Evolutionary conservation across 169 alveolate species (phyloP).

Genomic region (Plasmodium falciparum): DNA sequence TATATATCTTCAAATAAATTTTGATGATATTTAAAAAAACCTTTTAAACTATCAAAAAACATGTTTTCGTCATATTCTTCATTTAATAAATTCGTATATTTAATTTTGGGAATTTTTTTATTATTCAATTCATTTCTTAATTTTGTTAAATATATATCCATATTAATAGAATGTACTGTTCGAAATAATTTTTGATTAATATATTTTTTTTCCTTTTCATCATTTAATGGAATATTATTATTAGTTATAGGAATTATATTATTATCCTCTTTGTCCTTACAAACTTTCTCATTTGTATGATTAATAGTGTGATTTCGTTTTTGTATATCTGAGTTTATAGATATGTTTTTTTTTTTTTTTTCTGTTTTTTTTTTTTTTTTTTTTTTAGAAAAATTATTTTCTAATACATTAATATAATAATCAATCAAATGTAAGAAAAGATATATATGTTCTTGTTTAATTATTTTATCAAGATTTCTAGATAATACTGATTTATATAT

Average conservation of each 20-base stretch:
- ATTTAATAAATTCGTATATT: conserved; percentile 27
- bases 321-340: neutral
- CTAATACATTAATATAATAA: conserved; percentile 42
- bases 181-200: conserved; percentile 15
- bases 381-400: conserved; percentile 6
- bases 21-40: conserved; percentile 60
- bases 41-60: conserved; percentile 36
- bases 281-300: neutral
- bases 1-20: conserved; percentile 25
- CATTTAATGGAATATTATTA: neutral
- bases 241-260: neutral
- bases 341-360: neutral
- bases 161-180: neutral
- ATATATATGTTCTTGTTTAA: neutral
- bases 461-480: neutral
- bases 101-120: conserved; percentile 48
- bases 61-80: conserved; percentile 27
- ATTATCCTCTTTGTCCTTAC: neutral
- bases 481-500: conserved; percentile 23
- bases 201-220: neutral
- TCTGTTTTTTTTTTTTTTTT: neutral
- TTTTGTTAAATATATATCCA: neutral
- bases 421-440: conserved; percentile 36
- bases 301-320: neutral
- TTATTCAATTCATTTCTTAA: neutral